phyloP scores from a whole-genome alignment of 2,329 filamentous ascomycete species.

The Paecilomyces variotii region DNA sequence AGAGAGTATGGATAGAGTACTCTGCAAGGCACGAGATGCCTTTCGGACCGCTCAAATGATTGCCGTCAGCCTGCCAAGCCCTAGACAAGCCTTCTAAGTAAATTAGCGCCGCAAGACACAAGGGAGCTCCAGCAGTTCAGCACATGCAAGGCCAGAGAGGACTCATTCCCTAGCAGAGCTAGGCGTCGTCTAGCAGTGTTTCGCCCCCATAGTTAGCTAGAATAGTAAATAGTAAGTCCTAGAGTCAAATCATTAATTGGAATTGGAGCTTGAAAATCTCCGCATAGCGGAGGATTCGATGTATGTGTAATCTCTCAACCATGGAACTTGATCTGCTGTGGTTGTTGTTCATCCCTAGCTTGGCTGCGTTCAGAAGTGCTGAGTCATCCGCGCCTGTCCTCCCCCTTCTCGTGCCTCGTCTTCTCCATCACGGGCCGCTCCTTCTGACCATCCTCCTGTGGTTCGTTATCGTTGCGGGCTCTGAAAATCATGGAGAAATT shows the following conservation, averaged over 20 bases:
- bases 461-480: not conserved
- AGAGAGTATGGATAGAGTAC: not conserved
- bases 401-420: not conserved
- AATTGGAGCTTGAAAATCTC: not conserved
- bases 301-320: not conserved
- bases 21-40: constrained; percentile 8
- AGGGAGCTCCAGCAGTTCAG: not conserved
- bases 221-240: not conserved
- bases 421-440: not conserved
- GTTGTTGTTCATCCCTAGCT: not conserved
- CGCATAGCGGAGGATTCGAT: not conserved
- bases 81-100: not conserved
- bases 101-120: not conserved
- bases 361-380: not conserved
- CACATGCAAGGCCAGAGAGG: not conserved
- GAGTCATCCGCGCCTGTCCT: not conserved
- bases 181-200: not conserved
- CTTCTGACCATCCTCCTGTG: not conserved
- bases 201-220: not conserved
- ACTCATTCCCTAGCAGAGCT: not conserved
- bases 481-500: not conserved
- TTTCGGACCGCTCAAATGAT: not conserved
- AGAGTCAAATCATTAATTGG: not conserved
- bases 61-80: not conserved
- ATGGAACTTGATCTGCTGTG: not conserved